Base-by-base conservation (phyloP, 2,329 filamentous ascomycete genomes). In the Xylariaceae sp. region DNA sequence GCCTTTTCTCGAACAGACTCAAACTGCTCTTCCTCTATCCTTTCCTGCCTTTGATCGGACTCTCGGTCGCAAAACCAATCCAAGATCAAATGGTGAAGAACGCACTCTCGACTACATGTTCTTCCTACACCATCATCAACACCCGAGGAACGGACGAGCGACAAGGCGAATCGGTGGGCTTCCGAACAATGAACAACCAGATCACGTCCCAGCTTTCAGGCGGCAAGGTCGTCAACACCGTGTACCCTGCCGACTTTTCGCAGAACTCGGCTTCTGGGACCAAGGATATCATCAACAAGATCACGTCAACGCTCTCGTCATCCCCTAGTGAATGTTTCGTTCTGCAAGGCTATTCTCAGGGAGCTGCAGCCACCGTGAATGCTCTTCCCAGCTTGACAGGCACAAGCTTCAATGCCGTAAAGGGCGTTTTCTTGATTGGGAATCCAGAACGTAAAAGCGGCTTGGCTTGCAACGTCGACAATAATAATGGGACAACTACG, bases 371-470 rank as follows among this genome's bases (percentile, higher is more conserved):
- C 31, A 47, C 53, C 9, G 50, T 53, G 10, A 43, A 53, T n/a
- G 49, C 49, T 12, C n/a, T 55, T 12, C 22, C 49, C 1, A 13
- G 31, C 18, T 19, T 55, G 45, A 47, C 46, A 18, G 43, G 50
- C 38, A 43, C 36, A 6, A 39, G 33, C 42, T 53, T 53, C 33
- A 43, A 52, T 19, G 50, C 50, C 5, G 50, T 55, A 12, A 55
- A 53, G 43, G 53, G 53, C 5, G 43, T 55, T n/a, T 55, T 55
- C 47, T 31, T 55, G 17, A 50, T 53, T 16, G 50, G 53, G 11
- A 31, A 55, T 14, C 53, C 50, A 9, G 13, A 48, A 4, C 53
- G 45, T 14, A 47, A 47, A 41, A 42, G 42, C 5, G 50, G 53
- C 17, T 31, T 52, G 13, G 45, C 42, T 2, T 53, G 47, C 34